Base-by-base conservation (phyloP, 1,284 basidiomycete genomes). In the Stygiomarasmius scandens region DNA sequence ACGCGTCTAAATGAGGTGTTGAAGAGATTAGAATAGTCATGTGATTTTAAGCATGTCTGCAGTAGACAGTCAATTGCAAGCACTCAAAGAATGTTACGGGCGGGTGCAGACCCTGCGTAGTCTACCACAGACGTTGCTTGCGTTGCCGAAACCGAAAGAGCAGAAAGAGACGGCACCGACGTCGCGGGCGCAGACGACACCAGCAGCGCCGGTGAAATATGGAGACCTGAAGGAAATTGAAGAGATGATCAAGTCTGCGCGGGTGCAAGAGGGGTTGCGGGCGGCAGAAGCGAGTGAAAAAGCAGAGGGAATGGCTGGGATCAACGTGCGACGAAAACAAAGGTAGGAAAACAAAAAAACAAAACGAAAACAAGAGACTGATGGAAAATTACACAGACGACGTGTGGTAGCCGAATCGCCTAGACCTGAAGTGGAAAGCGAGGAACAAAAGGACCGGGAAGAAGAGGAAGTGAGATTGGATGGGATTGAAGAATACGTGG, bases 321-420 rank as follows among this genome's bases (percentile, higher is more conserved):
- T 74, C 52, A 72, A 75, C 58, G 66, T 75, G 29, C 74, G 80
- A 49, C 72, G 80, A 61, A 86, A 82, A 66, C 76, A 79, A 68
- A 79, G 78, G 84, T 82, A 66, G 16, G 8, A 41, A 19, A n/a
- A 41, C 4, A n/a, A 12, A 41, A 41, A 4, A 41, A 19, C 11
- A 12, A 9, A 41, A 19, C 14, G 16, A 41, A 16, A 19, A 41
- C 38, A 41, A 41, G 16, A 41, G 16, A 41, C 38, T 41, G 38
- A 41, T 45, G 45, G 16, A 52, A 55, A 25, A 46, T 12, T 51
- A 22, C 29, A 32, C 58, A 87, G 84, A 63, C 77, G 80, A 9
- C 75, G 77, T 2, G 77, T 76, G n/a, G 80, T 82, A 3, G 85
- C 85, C 6, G 81, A 79, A 25, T 87, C 85, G 2, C 84, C 86